A percentile compares a stretch with the other conserved stretches of the same genome.
These are phyloP conservation scores for Mucor circinelloides DNA, from an alignment of 371 early-diverging fungal species.

Conservation along the genomic window DNA sequence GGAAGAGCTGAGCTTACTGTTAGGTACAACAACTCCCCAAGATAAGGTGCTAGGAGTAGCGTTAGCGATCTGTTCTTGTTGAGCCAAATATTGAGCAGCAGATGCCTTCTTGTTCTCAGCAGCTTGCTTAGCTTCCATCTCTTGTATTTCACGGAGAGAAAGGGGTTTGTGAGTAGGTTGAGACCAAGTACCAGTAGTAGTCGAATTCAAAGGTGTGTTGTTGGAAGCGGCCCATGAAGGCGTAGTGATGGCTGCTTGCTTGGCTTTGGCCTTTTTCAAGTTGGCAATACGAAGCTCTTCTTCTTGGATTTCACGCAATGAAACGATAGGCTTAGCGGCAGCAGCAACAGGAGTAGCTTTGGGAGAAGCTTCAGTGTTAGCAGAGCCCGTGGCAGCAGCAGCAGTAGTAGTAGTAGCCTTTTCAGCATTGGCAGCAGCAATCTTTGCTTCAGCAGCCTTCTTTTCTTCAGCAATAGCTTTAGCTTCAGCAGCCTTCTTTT, in stretches of 20 bases:
- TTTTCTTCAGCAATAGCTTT: slow-evolving; percentile 6
- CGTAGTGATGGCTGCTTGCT: not conserved
- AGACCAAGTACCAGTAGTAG: slow-evolving; percentile 32
- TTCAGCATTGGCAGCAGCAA: not conserved
- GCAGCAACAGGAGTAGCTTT: not conserved
- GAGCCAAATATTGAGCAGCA: slow-evolving; percentile 25
- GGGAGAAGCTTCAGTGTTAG: not conserved
- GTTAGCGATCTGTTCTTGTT: slow-evolving; percentile 16
- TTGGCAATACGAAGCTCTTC: slow-evolving; percentile 50
- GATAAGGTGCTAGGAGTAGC: slow-evolving; percentile 30
- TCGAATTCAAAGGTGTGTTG: not conserved
- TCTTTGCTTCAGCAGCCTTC: not conserved
- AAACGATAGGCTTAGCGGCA: slow-evolving; percentile 23
- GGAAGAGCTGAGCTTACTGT: slow-evolving; percentile 6
- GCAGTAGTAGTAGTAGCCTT: not conserved
- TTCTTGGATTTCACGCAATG: slow-evolving; percentile 52
- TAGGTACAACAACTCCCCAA: slow-evolving; percentile 50
- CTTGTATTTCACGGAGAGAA: slow-evolving; percentile 70
- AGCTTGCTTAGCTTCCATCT: slow-evolving; percentile 63
- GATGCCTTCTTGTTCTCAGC: slow-evolving; percentile 45
- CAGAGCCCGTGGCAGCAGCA: not conserved
- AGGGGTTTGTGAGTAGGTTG: slow-evolving; percentile 45
- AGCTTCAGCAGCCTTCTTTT: not conserved
- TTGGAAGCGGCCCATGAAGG: slow-evolving; percentile 12
- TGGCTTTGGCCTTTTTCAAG: slow-evolving; percentile 29